Percentiles rank a stretch among this genome's conserved stretches.
Conservation (phyloP, 2,329 filamentous ascomycete genomes). For the Colletotrichum liriopes region DNA sequence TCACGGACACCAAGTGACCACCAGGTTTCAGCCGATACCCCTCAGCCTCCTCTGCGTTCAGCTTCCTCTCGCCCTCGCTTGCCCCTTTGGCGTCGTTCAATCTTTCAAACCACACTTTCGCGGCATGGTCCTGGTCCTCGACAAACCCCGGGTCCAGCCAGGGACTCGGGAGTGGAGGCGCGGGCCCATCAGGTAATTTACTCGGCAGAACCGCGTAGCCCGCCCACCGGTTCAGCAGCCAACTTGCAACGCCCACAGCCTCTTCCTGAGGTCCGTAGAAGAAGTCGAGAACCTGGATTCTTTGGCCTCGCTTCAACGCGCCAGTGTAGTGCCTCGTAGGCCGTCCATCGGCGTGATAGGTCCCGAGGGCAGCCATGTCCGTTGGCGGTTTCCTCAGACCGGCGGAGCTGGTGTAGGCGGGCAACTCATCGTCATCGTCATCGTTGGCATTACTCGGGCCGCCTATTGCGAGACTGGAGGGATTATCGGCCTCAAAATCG, state of each 20-base stretch:
- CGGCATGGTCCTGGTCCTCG: constrained; percentile 26
- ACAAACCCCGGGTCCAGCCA: constrained; percentile 44
- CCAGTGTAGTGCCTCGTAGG: constrained; percentile 56
- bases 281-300: constrained; percentile 45
- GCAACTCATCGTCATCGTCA: constrained; percentile 50
- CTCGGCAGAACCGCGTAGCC: constrained; percentile 51
- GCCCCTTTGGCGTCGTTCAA: constrained; percentile 5
- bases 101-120: constrained; percentile 39
- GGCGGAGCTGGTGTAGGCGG: constrained; percentile 47
- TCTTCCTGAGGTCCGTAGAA: constrained; percentile 46
- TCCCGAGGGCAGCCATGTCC: constrained; percentile 37
- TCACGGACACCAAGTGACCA: constrained; percentile 51
- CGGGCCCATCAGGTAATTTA: constrained; percentile 20
- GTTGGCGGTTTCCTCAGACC: constrained; percentile 37
- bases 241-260: constrained; percentile 44
- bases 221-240: constrained; percentile 50
- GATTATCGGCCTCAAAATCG: constrained; percentile 50
- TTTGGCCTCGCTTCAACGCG: constrained; percentile 49
- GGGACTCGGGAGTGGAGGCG: constrained; percentile 36
- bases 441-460: constrained; percentile 43
- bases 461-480: constrained; percentile 48
- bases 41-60: constrained; percentile 47
- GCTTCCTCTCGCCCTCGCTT: not conserved
- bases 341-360: constrained; percentile 42
- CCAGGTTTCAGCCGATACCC: constrained; percentile 49